Conservation (phyloP, 2,329 filamentous ascomycete genomes). For the Xylaria sp. region DNA sequence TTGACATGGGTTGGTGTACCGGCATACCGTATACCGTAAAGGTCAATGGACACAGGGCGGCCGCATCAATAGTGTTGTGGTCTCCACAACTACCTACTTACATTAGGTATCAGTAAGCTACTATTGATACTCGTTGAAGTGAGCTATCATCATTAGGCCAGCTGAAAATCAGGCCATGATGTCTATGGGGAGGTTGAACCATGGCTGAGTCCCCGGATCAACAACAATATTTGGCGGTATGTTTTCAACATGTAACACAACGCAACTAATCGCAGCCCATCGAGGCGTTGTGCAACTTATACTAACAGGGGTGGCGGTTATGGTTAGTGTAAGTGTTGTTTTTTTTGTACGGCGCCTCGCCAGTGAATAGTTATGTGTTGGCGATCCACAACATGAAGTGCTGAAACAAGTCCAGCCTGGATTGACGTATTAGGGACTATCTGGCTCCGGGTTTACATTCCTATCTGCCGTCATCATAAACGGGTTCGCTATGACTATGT, state of each 20-base stretch:
- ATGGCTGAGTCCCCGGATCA: background rate
- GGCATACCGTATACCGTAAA: background rate
- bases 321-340: too few species aligned
- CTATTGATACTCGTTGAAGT: background rate
- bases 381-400: background rate
- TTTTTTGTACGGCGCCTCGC: too few species aligned
- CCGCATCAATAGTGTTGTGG: conserved; percentile 20
- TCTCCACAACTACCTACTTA: conserved; percentile 15
- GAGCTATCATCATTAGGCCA: background rate
- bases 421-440: background rate
- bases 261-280: background rate
- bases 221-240: background rate
- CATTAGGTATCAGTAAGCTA: background rate
- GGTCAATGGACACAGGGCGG: background rate
- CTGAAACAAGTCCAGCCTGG: background rate
- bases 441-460: background rate
- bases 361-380: conserved; percentile 6
- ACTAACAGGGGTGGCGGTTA: too few species aligned
- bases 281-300: too few species aligned
- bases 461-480: background rate
- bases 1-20: background rate
- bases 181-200: background rate
- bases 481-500: background rate
- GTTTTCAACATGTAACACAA: conserved; percentile 1
- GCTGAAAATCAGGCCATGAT: conserved; percentile 1